A percentile compares a stretch with the other conserved stretches of the same genome.
Conservation (phyloP, 73 alveolate genomes). For the Blepharisma stoltei region DNA sequence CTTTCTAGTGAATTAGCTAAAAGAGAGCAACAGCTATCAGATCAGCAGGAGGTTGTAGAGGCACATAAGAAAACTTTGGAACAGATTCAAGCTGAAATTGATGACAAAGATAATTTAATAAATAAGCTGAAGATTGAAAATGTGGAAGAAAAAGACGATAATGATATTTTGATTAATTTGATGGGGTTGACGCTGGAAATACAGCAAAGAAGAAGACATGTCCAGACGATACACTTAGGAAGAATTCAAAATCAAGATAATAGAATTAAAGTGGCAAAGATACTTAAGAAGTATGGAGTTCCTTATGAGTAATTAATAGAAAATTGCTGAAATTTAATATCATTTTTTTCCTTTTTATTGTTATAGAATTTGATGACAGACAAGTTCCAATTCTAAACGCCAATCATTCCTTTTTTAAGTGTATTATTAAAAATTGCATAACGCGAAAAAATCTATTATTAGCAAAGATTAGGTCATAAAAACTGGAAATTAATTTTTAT, state of each 20-base stretch:
- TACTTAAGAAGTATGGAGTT: background rate
- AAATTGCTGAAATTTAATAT: too few relatives aligned
- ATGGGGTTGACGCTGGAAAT: background rate
- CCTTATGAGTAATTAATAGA: background rate
- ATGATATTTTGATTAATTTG: background rate
- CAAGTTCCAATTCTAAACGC: too few relatives aligned
- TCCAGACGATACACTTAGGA: slow-evolving; percentile 2
- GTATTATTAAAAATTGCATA: too few relatives aligned
- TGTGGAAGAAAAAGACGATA: slow-evolving; percentile 8
- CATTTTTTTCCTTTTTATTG: too few relatives aligned
- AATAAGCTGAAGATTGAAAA: slow-evolving; percentile 6
- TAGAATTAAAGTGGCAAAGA: background rate
- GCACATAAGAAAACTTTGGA: background rate
- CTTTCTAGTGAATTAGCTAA: slow-evolving; percentile 2
- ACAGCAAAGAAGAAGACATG: background rate
- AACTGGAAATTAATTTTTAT: too few relatives aligned
- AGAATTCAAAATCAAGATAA: slow-evolving; percentile 1
- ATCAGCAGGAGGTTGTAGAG: background rate
- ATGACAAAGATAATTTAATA: background rate
- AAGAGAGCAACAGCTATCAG: background rate
- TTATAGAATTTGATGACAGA: too few relatives aligned
- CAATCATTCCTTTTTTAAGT: too few relatives aligned
- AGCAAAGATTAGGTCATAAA: too few relatives aligned
- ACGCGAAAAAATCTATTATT: too few relatives aligned
- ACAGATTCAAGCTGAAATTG: background rate